Base-by-base conservation (phyloP, 2,329 filamentous ascomycete genomes). In the Fonsecaea pedrosoi region DNA sequence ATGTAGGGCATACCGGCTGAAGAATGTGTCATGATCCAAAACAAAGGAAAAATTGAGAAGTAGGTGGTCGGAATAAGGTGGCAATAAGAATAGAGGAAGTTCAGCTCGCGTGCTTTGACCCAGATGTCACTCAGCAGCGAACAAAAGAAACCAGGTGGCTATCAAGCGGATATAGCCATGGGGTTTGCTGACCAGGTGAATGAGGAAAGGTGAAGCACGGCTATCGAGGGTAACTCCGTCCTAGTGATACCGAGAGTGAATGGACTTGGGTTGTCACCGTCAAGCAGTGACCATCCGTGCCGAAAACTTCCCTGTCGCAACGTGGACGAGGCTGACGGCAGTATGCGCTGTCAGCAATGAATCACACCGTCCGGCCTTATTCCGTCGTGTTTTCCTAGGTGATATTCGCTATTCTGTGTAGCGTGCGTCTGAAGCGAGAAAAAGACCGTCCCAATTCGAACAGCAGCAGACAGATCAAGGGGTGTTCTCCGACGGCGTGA, bases 1-100 rank as follows among this genome's bases (percentile, higher is more conserved):
- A 91, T 90, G 78, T 84, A 90, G 62, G 87, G 84, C 74, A 84
- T 82, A 67, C 80, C 79, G 70, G 82, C 83, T 74, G 83, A 83
- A 74, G 84, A 83, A 74, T 84, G 82, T 72, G 82, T 82, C 85
- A 87, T 87, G 63, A 57, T 68, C 63, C 18, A 21, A 56, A 34
- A 54, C 35, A 59, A 32, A 65, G 48, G 56, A 60, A 48, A 42
- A 10, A n/a, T 8, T 12, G n/a, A 25, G 15, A 35, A 48, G 15
- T 15, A 38, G 18, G 34, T 21, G 50, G 8, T 12, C 25, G 42
- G 37, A 50, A 37, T 32, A 21, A 30, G n/a, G 58, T 59, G 35
- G 40, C 56, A 15, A n/a, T 59, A 42, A 13, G 15, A 25, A 53
- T 34, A 42, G 48, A 40, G 45, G 40, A 40, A 25, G 62, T 32